A percentile compares a stretch with the other conserved stretches of the same genome.
These are phyloP conservation scores for Saccharum officinarum DNA, from an alignment of 176 grass and related monocot genomes.

Conservation along the genomic window DNA sequence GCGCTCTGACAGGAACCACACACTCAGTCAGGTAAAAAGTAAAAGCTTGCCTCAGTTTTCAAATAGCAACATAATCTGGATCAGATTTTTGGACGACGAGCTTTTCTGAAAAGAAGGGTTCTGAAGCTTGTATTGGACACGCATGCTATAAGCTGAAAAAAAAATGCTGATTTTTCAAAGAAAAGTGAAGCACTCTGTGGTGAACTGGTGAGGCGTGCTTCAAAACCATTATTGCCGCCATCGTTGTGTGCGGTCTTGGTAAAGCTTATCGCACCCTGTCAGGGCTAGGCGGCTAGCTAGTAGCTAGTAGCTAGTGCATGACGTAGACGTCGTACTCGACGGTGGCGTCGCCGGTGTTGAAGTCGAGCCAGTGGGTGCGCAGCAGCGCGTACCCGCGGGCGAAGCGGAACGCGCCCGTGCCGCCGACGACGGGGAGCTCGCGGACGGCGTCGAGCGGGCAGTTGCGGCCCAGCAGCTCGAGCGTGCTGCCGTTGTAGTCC, in stretches of 20 bases:
- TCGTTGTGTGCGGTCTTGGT: not conserved
- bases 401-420: constrained; percentile 65
- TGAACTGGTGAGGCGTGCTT: not conserved
- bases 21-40: not conserved
- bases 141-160: not conserved
- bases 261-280: not conserved
- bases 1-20: not conserved
- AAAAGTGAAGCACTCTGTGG: not conserved
- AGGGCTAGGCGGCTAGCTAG: too few relatives aligned
- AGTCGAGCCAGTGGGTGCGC: constrained; percentile 44
- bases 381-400: constrained; percentile 60
- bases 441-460: constrained; percentile 42
- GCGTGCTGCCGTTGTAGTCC: constrained; percentile 57
- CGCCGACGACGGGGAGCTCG: constrained; percentile 70
- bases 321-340: constrained; percentile 82
- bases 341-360: constrained; percentile 49
- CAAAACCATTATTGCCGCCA: not conserved
- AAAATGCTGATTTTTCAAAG: not conserved
- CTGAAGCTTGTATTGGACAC: not conserved
- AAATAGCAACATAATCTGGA: not conserved
- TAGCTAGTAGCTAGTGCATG: constrained; percentile 29
- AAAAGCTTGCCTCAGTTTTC: not conserved
- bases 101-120: not conserved
- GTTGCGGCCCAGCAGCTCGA: constrained; percentile 68
- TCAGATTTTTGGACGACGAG: not conserved